Conservation (phyloP, 345 rosid species). For the Isatis tinctoria region DNA sequence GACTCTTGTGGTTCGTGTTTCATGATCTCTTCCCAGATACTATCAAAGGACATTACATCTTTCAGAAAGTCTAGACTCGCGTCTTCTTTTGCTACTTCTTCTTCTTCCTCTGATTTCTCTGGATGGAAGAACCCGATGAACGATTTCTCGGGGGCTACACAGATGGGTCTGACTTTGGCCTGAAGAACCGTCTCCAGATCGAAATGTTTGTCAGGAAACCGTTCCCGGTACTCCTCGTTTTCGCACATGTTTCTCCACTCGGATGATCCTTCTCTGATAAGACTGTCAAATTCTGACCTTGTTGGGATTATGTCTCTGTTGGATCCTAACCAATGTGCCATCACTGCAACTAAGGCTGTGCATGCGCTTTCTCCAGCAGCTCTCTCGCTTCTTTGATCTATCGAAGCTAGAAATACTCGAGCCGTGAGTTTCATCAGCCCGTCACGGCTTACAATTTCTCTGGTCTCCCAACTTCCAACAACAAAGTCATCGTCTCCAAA, state of each 20-base stretch:
- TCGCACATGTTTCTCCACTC: slow-evolving; percentile 95
- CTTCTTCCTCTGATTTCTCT: slow-evolving; percentile 33
- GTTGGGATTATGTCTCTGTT: slow-evolving; percentile 78
- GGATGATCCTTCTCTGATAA: slow-evolving; percentile 88
- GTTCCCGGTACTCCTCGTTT: slow-evolving; percentile 61
- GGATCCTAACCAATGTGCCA: slow-evolving; percentile 87
- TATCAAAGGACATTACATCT: slow-evolving; percentile 90
- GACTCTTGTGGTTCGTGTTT: slow-evolving; percentile 42
- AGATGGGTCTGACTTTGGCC: slow-evolving; percentile 74
- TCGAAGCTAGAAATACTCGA: slow-evolving; percentile 78
- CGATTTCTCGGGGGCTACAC: slow-evolving; percentile 65
- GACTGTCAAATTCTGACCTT: slow-evolving; percentile 84
- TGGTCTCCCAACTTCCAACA: slow-evolving; percentile 83
- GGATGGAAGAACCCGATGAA: slow-evolving; percentile 94
- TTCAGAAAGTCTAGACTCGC: slow-evolving; percentile 69
- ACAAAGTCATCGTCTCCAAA: slow-evolving; percentile 95
- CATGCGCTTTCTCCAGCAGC: slow-evolving; percentile 99
- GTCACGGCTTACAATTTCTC: slow-evolving; percentile 80
- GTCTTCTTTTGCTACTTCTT: slow-evolving; percentile 63
- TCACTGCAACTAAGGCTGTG: slow-evolving; percentile 90
- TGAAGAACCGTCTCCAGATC: slow-evolving; percentile 92
- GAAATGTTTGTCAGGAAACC: slow-evolving; percentile 91
- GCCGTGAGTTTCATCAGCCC: slow-evolving; percentile 82
- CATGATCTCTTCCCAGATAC: slow-evolving; percentile 90
- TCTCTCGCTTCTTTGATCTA: slow-evolving; percentile 87